Evolutionary conservation across 768 basidiomycete species (phyloP), one percentile per base, ranked within the genome.

Genomic region (Cystoderma amianthinum): DNA sequence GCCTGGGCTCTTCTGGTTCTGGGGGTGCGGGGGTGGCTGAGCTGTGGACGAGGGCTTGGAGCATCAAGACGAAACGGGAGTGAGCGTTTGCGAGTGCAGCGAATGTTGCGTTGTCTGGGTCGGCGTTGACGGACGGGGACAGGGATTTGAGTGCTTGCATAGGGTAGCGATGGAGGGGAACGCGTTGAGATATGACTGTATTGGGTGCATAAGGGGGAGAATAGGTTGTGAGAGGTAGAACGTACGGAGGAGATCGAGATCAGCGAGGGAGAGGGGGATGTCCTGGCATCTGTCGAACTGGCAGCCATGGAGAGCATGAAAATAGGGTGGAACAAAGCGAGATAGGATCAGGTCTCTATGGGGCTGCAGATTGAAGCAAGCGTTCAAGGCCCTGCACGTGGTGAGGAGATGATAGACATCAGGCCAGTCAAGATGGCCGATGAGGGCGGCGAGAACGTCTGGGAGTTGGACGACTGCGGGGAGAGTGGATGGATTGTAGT

Each of bases 21-120:
- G 63, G 52, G 7, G 69, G 68, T 4, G 74, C 53, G 11, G 76
- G 67, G 4, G 67, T 51, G 16, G 60, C 53, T 1, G 80, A 78
- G 44, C 80, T 80, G 52, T 89, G 79, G 1, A 80, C 77, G 32
- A 87, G 61, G 2, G 84, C 76, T 48, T 89, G 87, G 3, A 89
- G 62, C 13, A 86, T 65, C 13, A 90, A 72, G 16, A 87, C 80
- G 49, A 85, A 78, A 7, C 85, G 77, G 11, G 86, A 83, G 53
- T 90, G 85, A 2, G 81, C 74, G 17, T 72, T 72, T 2, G 77
- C 62, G 6, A 85, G 60, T 2, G 67, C 57, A 22, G 66, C 59
- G n/a, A 80, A 62, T 30, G 64, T 65, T 11, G 56, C 41, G 3
- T 64, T 62, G 37, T 52, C 48, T 35, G 49, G 48, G 46, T 68